Evolutionary conservation across 805 yeast species (phyloP), one percentile per base, ranked within the genome.

Genomic region (Sugiyamaella marilandica): DNA sequence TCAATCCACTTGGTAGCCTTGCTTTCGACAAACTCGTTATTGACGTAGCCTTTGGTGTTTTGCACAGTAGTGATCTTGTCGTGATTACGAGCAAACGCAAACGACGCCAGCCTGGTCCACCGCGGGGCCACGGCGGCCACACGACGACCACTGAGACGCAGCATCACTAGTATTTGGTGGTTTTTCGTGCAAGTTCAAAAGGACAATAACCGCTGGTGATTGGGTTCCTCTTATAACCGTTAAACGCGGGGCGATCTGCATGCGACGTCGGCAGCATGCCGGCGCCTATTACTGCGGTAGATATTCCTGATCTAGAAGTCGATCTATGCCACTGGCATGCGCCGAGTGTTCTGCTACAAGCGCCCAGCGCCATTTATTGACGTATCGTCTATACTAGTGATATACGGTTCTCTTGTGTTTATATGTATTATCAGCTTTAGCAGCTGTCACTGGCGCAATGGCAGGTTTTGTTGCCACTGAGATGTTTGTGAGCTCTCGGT

Each of bases 1-100:
- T 84, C 88, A 62, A 76, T 81, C 89, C 89, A 79, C 56, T 74
- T 73, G 11, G 70, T 60, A 7, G 86, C 70, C 48, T 73, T 75
- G 24, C 81, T 75, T 57, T 75, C 72, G 55, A 77, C 69, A 52
- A 78, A 71, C 67, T 79, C 55, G 64, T 81, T 81, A 63, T 81
- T 70, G 45, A 73, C 57, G 57, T 64, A 73, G 47, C 63, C 61
- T 49, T 66, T 66, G 50, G 71, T 72, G 48, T 61, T 76, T 5
- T 60, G 65, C 19, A 71, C 68, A 33, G 55, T 52, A 14, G 51
- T 53, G 41, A 68, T 59, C 50, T 65, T 60, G 24, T 61, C 62
- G 57, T 70, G 73, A 29, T 43, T 47, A 7, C 47, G 34, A 32
- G 48, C 52, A 39, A 39, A 39, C 16, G 43, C 43, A 39, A 39